phyloP scores from a whole-genome alignment of 441 rosid species.

The Populus trichocarpa region DNA sequence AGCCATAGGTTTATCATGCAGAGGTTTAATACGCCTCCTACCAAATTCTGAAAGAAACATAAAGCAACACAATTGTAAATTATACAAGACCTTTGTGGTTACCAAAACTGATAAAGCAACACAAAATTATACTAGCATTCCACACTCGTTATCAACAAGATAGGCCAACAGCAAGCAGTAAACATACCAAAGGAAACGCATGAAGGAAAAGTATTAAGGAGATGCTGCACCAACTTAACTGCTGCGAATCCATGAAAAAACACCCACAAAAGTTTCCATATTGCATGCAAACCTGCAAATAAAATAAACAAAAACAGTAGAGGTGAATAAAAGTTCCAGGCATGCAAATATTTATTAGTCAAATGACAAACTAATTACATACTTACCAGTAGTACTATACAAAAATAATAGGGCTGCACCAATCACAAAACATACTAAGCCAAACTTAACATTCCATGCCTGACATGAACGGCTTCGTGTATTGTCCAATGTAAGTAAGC shows the following conservation, averaged over 20 bases:
- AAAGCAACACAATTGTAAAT: background rate
- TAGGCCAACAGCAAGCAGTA: constrained; percentile 5
- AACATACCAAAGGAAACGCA: constrained; percentile 83
- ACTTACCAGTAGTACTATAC: constrained; percentile 52
- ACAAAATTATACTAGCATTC: background rate
- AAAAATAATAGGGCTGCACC: constrained; percentile 53
- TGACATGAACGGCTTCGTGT: constrained; percentile 19
- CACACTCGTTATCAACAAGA: background rate
- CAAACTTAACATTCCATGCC: constrained; percentile 39
- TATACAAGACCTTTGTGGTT: background rate
- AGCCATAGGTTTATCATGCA: background rate
- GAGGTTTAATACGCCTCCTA: background rate
- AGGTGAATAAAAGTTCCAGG: background rate
- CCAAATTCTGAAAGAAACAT: background rate
- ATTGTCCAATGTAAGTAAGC: constrained; percentile 25
- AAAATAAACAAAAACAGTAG: background rate
- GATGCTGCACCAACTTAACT: constrained; percentile 62
- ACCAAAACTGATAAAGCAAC: background rate
- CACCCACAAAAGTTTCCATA: constrained; percentile 61
- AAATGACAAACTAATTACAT: background rate
- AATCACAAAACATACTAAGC: constrained; percentile 42
- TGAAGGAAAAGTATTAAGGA: constrained; percentile 67
- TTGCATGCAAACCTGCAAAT: constrained; percentile 55
- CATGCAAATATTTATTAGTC: background rate
- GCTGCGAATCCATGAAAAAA: constrained; percentile 75